Percentiles rank a stretch among this genome's conserved stretches.
Conservation (phyloP, 2,329 filamentous ascomycete species). For the Plenodomus biglobosus region DNA sequence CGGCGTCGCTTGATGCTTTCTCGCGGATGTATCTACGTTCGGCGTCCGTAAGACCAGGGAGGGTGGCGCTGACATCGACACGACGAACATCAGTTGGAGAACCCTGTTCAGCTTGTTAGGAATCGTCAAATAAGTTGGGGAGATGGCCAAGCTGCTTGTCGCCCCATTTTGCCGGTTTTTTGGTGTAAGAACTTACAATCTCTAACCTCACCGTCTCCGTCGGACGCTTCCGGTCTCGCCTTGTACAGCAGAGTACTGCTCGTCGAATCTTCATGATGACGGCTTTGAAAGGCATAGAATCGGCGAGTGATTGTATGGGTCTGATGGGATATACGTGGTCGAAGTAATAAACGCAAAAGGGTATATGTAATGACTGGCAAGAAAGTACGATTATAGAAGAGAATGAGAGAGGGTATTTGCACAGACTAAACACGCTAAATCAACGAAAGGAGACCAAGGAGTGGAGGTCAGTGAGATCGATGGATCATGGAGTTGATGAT, state of each 20-base stretch:
- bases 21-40: constrained; percentile 33
- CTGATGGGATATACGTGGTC: constrained; percentile 1
- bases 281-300: constrained; percentile 26
- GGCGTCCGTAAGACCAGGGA: constrained; percentile 34
- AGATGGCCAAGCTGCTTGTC: not conserved
- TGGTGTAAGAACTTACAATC: constrained; percentile 15
- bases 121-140: not conserved
- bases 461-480: not conserved
- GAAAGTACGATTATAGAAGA: constrained; percentile 2
- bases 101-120: constrained; percentile 16
- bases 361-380: constrained; percentile 10
- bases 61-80: constrained; percentile 29
- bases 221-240: constrained; percentile 21
- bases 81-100: constrained; percentile 34
- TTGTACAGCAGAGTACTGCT: constrained; percentile 31
- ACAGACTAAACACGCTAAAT: not conserved
- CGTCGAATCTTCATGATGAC: constrained; percentile 22
- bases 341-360: constrained; percentile 4
- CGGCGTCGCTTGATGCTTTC: constrained; percentile 34
- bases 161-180: not conserved
- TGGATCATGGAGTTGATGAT: not conserved
- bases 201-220: constrained; percentile 30
- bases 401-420: constrained; percentile 2
- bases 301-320: not conserved
- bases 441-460: constrained; percentile 14